These are phyloP conservation scores for Yamadazyma tumulicola DNA, from an alignment of 805 yeast genomes.

Conservation along the genomic window DNA sequence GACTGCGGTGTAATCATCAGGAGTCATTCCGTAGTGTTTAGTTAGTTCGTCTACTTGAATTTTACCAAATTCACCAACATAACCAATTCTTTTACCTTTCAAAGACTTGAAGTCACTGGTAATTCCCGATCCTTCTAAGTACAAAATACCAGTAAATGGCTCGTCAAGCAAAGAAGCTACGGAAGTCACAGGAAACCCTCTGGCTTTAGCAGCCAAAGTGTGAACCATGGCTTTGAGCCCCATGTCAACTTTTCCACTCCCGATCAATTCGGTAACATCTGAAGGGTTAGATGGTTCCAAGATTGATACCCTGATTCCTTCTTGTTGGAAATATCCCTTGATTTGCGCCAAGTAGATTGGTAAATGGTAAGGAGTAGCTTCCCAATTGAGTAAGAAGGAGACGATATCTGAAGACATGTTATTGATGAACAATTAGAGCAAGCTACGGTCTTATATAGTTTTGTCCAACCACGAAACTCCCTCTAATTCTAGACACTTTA, in stretches of 20 bases:
- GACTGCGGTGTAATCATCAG: slow-evolving; percentile 53
- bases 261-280: slow-evolving; percentile 55
- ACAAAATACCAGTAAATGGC: slow-evolving; percentile 55
- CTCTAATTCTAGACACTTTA: no score
- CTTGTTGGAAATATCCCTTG: slow-evolving; percentile 49
- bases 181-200: slow-evolving; percentile 56
- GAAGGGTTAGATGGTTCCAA: slow-evolving; percentile 56
- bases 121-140: slow-evolving; percentile 48
- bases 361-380: slow-evolving; percentile 53
- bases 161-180: slow-evolving; percentile 54
- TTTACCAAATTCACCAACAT: slow-evolving; percentile 59
- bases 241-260: slow-evolving; percentile 56
- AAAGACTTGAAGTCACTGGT: slow-evolving; percentile 49
- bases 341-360: slow-evolving; percentile 49
- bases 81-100: slow-evolving; percentile 52
- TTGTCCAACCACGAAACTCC: no score
- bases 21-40: slow-evolving; percentile 53
- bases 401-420: slow-evolving; percentile 35
- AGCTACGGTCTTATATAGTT: no score
- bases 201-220: slow-evolving; percentile 56
- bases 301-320: slow-evolving; percentile 49
- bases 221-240: slow-evolving; percentile 61
- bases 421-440: not conserved
- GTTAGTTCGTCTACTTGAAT: slow-evolving; percentile 56
- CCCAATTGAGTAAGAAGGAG: slow-evolving; percentile 53